Evolutionary conservation across 1,284 basidiomycete species (phyloP).

Genomic region (Cyathus pygmaeus): DNA sequence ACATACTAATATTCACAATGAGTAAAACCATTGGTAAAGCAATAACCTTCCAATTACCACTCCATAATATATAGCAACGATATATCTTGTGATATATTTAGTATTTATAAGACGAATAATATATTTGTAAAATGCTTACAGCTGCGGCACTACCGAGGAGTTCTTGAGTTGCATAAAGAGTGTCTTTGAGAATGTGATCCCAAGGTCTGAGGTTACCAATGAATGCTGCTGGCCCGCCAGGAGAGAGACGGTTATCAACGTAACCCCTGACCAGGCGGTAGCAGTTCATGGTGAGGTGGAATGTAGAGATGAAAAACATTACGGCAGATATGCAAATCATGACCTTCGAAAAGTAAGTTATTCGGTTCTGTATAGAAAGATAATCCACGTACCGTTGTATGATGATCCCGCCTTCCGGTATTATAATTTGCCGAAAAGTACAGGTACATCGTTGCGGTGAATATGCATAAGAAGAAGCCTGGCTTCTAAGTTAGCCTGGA

Average conservation of each 20-base stretch:
- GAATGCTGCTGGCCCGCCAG: not conserved
- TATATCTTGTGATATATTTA: not conserved
- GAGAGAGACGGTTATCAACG: not conserved
- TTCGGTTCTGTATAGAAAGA: not conserved
- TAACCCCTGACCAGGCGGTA: not conserved
- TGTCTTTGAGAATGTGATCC: conserved; percentile 2
- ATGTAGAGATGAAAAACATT: not conserved
- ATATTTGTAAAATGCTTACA: not conserved
- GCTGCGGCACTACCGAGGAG: not conserved
- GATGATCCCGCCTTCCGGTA: not conserved
- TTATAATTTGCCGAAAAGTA: not conserved
- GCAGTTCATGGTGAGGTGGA: not conserved
- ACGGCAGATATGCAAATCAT: not conserved
- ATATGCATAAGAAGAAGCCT: not conserved
- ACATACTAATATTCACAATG: not conserved
- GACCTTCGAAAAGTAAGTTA: not conserved
- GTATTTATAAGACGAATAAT: not conserved
- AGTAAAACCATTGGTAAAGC: not conserved
- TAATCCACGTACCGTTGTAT: not conserved
- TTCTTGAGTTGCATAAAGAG: conserved; percentile 1
- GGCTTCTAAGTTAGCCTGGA: not conserved
- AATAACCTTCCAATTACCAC: not conserved
- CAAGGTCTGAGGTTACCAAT: not conserved
- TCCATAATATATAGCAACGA: not conserved
- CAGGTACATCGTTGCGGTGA: not conserved